A percentile compares a stretch with the other conserved stretches of the same genome.
These are phyloP conservation scores for Triticum aestivum DNA, from an alignment of 176 grass and related monocot genomes.

Conservation along the genomic window DNA sequence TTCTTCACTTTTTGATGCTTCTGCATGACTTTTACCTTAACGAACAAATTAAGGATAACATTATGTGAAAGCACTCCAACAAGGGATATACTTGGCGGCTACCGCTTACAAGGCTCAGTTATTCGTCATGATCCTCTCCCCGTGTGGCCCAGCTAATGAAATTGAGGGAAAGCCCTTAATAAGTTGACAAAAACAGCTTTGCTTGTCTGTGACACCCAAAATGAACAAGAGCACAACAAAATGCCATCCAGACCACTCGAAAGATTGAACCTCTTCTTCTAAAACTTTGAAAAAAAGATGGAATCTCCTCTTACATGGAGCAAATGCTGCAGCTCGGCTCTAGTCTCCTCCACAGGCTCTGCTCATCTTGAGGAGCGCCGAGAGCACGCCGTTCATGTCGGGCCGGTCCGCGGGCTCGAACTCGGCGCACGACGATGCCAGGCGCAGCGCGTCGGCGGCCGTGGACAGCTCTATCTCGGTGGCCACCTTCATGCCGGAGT, in stretches of 20 bases:
- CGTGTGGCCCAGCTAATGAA: too few species aligned
- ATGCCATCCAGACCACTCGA: not conserved
- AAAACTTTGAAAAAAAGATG: not conserved
- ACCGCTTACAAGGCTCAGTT: too few species aligned
- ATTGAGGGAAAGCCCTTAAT: too few species aligned
- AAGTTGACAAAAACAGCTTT: too few species aligned
- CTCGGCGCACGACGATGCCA: conserved; percentile 59
- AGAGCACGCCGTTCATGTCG: conserved; percentile 68
- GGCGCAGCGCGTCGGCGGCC: conserved; percentile 39
- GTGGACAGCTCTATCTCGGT: conserved; percentile 54
- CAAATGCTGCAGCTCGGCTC: not conserved
- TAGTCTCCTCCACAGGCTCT: conserved; percentile 3
- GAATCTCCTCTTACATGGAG: not conserved
- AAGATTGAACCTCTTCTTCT: not conserved
- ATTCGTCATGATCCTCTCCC: too few species aligned
- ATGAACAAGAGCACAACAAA: too few species aligned
- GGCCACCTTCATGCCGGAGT: conserved; percentile 47
- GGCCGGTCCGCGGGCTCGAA: conserved; percentile 67
- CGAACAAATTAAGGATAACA: too few species aligned
- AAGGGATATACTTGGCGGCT: too few species aligned
- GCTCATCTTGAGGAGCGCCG: conserved; percentile 49
- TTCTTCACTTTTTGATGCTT: too few species aligned
- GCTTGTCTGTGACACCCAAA: too few species aligned
- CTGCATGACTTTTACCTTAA: too few species aligned
- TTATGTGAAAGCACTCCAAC: too few species aligned